phyloP scores from a whole-genome alignment of 1,139 yeast species.

The Protomyces gravidus region DNA sequence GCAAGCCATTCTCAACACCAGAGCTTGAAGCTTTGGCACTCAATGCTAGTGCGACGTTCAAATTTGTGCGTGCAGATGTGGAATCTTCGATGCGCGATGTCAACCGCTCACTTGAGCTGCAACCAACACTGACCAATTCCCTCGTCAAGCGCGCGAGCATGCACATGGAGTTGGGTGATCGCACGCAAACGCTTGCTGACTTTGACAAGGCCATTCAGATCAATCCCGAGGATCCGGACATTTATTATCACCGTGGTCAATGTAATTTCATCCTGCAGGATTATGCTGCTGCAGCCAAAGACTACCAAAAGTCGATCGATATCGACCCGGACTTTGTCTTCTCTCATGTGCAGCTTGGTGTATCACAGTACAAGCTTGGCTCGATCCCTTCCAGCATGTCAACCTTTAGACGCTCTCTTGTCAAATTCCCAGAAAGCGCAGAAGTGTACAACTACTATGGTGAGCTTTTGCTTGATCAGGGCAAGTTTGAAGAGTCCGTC shows the following conservation, averaged over 20 bases:
- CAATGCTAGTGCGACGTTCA: conserved; percentile 78
- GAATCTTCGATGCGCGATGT: conserved; percentile 57
- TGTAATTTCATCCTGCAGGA: conserved; percentile 76
- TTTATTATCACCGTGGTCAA: conserved; percentile 93
- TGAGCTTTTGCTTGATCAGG: conserved; percentile 81
- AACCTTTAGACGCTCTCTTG: conserved; percentile 67
- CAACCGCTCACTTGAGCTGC: conserved; percentile 58
- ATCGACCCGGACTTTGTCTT: conserved; percentile 72
- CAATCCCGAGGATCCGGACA: conserved; percentile 71
- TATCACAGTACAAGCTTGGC: conserved; percentile 82
- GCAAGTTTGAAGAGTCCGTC: conserved; percentile 66
- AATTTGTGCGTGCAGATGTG: conserved; percentile 74
- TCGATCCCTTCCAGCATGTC: conserved; percentile 57
- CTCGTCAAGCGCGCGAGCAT: conserved; percentile 79
- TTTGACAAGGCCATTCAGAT: conserved; percentile 68
- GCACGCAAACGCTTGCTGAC: conserved; percentile 60
- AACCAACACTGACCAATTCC: conserved; percentile 70
- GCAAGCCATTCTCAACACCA: conserved; percentile 36
- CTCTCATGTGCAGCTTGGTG: conserved; percentile 88
- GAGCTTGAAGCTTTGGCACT: conserved; percentile 55
- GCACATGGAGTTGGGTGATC: conserved; percentile 66
- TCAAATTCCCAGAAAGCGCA: conserved; percentile 77
- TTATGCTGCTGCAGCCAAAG: conserved; percentile 63
- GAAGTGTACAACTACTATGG: conserved; percentile 95
- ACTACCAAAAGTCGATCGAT: conserved; percentile 72